phyloP scores from a whole-genome alignment of 2,329 filamentous ascomycete genomes.

The Bipolaris gigantea region DNA sequence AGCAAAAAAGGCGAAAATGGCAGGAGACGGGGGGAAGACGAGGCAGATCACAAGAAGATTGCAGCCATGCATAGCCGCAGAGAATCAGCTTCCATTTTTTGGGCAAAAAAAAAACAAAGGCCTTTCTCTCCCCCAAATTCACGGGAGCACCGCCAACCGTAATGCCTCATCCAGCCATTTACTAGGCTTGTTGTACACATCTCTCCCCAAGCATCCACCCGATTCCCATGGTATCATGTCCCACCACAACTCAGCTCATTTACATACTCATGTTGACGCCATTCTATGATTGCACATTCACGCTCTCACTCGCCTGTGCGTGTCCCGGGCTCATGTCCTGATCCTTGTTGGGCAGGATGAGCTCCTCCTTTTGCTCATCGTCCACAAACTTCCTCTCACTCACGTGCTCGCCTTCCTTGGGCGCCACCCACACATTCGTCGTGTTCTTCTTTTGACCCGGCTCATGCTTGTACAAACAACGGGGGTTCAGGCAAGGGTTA shows the following conservation, averaged over 20 bases:
- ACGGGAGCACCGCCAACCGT: constrained; percentile 8
- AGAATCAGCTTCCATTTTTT: constrained; percentile 10
- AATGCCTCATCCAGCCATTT: constrained; percentile 19
- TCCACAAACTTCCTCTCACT: constrained; percentile 89
- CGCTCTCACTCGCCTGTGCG: constrained; percentile 22
- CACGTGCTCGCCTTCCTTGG: constrained; percentile 60
- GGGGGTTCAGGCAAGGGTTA: constrained; percentile 87
- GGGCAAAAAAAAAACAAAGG: constrained; percentile 3
- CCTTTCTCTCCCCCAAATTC: constrained; percentile 1
- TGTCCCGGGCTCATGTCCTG: constrained; percentile 22
- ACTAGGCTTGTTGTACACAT: constrained; percentile 33
- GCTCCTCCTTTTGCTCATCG: constrained; percentile 67
- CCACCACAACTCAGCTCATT: not conserved
- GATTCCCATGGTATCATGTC: constrained; percentile 22
- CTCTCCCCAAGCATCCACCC: constrained; percentile 1
- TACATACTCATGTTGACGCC: not conserved
- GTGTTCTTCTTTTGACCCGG: constrained; percentile 79
- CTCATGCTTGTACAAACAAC: constrained; percentile 84
- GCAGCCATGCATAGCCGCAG: constrained; percentile 8
- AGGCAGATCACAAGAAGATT: constrained; percentile 6
- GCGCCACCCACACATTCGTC: constrained; percentile 85
- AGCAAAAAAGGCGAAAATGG: not conserved
- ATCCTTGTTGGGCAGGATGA: constrained; percentile 63
- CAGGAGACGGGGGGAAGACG: not conserved
- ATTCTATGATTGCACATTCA: constrained; percentile 26